Conservation (phyloP, 495 filamentous ascomycete species). For the Penicillium cinerascens region DNA sequence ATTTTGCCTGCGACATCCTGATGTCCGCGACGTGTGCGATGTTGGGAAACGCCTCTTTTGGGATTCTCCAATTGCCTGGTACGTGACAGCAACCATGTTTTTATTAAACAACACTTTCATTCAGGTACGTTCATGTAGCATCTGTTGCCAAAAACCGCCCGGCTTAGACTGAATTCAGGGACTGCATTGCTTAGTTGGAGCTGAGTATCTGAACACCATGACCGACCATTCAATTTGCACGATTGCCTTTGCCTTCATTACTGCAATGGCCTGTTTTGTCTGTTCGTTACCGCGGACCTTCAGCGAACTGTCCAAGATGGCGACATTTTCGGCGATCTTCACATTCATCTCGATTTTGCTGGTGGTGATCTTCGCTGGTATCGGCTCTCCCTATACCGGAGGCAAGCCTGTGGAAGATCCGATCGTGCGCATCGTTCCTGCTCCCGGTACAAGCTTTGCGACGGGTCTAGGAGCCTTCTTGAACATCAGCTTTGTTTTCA, state of each 20-base stretch:
- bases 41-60: constrained; percentile 82
- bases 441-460: constrained; percentile 66
- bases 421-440: constrained; percentile 58
- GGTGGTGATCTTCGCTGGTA: constrained; percentile 68
- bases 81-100: constrained; percentile 77
- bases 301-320: constrained; percentile 65
- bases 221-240: constrained; percentile 59
- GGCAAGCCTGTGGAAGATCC: constrained; percentile 52
- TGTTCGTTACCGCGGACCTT: constrained; percentile 78
- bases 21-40: constrained; percentile 82
- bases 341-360: constrained; percentile 79
- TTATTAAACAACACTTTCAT: constrained; percentile 85
- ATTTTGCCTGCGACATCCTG: constrained; percentile 77
- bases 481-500: constrained; percentile 85
- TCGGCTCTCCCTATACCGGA: constrained; percentile 61
- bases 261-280: constrained; percentile 63
- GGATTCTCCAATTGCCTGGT: constrained; percentile 71
- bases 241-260: constrained; percentile 64
- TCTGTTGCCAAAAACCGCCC: no score
- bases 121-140: background rate
- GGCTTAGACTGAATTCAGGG: constrained; percentile 40
- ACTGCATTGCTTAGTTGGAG: constrained; percentile 69
- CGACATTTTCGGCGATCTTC: constrained; percentile 67
- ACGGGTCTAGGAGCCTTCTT: constrained; percentile 72
- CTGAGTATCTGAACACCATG: constrained; percentile 80